These are phyloP conservation scores for Neofusicoccum cordaticola DNA, from an alignment of 2,329 filamentous ascomycete species.

Conservation along the genomic window DNA sequence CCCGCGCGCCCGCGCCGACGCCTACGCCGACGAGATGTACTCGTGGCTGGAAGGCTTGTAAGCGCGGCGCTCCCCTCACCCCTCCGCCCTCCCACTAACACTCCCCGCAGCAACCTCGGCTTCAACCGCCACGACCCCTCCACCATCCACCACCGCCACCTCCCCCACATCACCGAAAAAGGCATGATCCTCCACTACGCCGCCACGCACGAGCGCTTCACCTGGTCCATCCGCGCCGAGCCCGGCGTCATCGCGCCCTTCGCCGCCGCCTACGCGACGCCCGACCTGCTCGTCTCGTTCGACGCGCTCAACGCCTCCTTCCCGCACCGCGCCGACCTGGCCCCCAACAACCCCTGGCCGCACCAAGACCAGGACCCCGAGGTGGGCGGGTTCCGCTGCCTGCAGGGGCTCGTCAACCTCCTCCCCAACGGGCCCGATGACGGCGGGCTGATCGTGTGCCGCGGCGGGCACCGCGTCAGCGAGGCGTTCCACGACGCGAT, in stretches of 20 bases:
- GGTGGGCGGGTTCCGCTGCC: slow-evolving; percentile 40
- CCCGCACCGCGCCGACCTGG: slow-evolving; percentile 34
- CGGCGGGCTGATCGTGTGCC: slow-evolving; percentile 47
- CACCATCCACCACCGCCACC: slow-evolving; percentile 44
- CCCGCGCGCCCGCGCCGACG: slow-evolving; percentile 38
- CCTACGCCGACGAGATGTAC: slow-evolving; percentile 35
- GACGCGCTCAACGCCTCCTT: slow-evolving; percentile 42
- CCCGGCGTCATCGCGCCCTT: slow-evolving; percentile 28
- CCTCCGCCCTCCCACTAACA: no score
- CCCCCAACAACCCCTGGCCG: slow-evolving; percentile 43
- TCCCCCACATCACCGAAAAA: slow-evolving; percentile 36
- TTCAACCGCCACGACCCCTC: slow-evolving; percentile 30
- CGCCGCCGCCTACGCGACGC: slow-evolving; percentile 38
- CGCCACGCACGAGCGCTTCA: slow-evolving; percentile 42
- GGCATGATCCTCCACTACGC: slow-evolving; percentile 44
- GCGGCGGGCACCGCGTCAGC: slow-evolving; percentile 41
- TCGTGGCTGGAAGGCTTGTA: slow-evolving; percentile 34
- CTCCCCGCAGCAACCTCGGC: slow-evolving; percentile 32
- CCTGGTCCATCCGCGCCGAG: slow-evolving; percentile 44
- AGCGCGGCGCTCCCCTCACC: neutral
- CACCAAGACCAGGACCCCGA: slow-evolving; percentile 45
- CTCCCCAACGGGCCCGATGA: slow-evolving; percentile 46
- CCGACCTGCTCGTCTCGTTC: slow-evolving; percentile 30
- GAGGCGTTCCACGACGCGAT: slow-evolving; percentile 28
- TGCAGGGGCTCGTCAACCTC: slow-evolving; percentile 47